phyloP scores from a whole-genome alignment of 306 rosid genomes.

The Vachellia pachyceras region DNA sequence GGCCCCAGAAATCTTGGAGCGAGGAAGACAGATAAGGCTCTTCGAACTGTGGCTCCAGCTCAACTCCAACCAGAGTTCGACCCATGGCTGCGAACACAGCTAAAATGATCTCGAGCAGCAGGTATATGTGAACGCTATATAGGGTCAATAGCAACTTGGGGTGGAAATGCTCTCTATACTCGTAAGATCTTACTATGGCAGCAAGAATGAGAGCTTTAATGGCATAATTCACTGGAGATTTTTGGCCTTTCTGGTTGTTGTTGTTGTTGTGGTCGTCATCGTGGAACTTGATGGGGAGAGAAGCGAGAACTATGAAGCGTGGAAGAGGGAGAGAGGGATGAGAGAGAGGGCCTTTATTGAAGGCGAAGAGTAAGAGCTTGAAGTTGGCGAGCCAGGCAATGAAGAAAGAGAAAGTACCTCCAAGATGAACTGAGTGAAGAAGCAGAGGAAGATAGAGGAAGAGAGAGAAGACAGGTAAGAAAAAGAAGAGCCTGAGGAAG shows the following conservation, averaged over 20 bases:
- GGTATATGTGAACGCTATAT: slow-evolving; percentile 40
- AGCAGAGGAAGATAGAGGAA: slow-evolving; percentile 39
- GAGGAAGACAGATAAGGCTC: too few species aligned
- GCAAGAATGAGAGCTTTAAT: slow-evolving; percentile 27
- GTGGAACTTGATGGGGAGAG: slow-evolving; percentile 56
- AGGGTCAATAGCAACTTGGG: slow-evolving; percentile 25
- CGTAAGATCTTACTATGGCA: not conserved
- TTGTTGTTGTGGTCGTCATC: not conserved
- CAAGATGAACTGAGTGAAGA: slow-evolving; percentile 40
- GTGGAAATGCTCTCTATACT: slow-evolving; percentile 24
- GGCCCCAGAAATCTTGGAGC: too few species aligned
- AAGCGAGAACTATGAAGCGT: slow-evolving; percentile 52
- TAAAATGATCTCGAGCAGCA: slow-evolving; percentile 43
- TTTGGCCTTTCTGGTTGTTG: not conserved
- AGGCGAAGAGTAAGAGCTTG: slow-evolving; percentile 52
- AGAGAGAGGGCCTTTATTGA: slow-evolving; percentile 48
- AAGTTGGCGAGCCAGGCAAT: slow-evolving; percentile 51
- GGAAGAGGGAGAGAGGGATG: slow-evolving; percentile 46
- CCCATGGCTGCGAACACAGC: slow-evolving; percentile 38
- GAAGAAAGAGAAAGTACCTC: slow-evolving; percentile 44
- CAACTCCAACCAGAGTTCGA: slow-evolving; percentile 34
- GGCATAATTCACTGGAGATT: slow-evolving; percentile 9
- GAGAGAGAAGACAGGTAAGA: slow-evolving; percentile 36
- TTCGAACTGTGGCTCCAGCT: too few species aligned
- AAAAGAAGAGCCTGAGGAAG: slow-evolving; percentile 8